Percentiles rank a stretch among this genome's conserved stretches.
These are phyloP conservation scores for Cruciata laevipes DNA, from an alignment of 257 asterid species.

Conservation along the genomic window DNA sequence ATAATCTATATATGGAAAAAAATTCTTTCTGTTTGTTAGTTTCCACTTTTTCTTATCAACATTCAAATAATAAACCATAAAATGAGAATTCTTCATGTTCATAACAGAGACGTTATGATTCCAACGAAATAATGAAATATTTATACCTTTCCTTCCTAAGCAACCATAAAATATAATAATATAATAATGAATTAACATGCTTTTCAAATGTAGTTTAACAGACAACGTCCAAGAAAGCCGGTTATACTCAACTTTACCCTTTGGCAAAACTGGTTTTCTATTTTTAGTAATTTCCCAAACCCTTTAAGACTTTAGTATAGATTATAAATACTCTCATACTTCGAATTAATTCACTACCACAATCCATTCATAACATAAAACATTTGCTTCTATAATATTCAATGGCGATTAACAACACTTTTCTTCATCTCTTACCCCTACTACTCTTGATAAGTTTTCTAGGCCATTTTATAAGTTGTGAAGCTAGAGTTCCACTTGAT, in stretches of 20 bases:
- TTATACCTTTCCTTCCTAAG: background rate
- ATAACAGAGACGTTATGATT: background rate
- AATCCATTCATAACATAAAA: background rate
- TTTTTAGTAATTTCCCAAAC: constrained; percentile 21
- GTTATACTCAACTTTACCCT: constrained; percentile 11
- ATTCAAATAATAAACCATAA: background rate
- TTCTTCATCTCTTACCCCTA: background rate
- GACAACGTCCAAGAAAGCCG: constrained; percentile 5
- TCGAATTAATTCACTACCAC: background rate
- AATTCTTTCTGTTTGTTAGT: background rate
- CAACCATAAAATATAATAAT: background rate
- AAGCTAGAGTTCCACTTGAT: constrained; percentile 15
- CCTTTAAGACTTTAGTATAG: background rate
- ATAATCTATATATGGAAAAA: background rate
- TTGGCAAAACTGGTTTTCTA: constrained; percentile 13
- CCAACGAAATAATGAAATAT: background rate
- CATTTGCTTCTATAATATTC: background rate
- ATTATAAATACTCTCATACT: constrained; percentile 31
- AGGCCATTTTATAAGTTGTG: background rate
- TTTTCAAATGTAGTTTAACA: background rate
- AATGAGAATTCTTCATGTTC: background rate
- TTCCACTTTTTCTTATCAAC: no score
- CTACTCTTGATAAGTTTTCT: background rate
- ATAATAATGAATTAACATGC: background rate
- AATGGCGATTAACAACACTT: constrained; percentile 5